Evolutionary conservation across 768 basidiomycete genomes (phyloP).

Genomic region (Leccinum uliginosum): DNA sequence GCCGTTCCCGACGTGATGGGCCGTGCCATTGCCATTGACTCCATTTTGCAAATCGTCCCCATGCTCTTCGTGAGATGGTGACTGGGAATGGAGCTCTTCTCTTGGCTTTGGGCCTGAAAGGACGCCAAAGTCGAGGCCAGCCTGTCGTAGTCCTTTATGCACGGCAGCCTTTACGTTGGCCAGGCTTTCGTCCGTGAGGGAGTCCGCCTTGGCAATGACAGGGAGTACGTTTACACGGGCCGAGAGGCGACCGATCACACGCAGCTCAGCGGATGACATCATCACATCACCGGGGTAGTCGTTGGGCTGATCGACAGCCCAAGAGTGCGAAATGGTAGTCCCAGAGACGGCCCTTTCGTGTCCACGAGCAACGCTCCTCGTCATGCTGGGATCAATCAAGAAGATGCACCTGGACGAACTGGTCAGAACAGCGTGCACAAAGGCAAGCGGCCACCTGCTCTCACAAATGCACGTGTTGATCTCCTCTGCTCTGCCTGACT

Average conservation of each 20-base stretch:
- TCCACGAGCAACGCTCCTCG: slow-evolving; percentile 46
- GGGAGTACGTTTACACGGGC: slow-evolving; percentile 77
- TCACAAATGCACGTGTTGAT: slow-evolving; percentile 87
- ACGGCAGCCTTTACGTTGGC: slow-evolving; percentile 67
- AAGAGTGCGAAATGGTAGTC: slow-evolving; percentile 50
- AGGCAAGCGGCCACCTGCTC: slow-evolving; percentile 23
- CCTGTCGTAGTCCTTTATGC: slow-evolving; percentile 59
- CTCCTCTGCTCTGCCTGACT: slow-evolving; percentile 78
- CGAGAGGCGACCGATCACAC: slow-evolving; percentile 72
- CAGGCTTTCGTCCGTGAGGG: slow-evolving; percentile 76
- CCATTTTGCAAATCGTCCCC: slow-evolving; percentile 23
- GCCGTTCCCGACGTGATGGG: slow-evolving; percentile 28
- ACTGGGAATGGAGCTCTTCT: slow-evolving; percentile 9
- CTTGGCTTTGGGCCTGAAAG: slow-evolving; percentile 47
- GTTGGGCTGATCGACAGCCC: slow-evolving; percentile 46
- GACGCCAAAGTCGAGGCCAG: slow-evolving; percentile 73
- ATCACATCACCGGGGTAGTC: slow-evolving; percentile 48
- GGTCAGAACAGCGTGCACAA: slow-evolving; percentile 11
- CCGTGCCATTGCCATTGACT: slow-evolving; percentile 19
- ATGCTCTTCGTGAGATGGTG: slow-evolving; percentile 15
- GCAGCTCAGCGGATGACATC: slow-evolving; percentile 76
- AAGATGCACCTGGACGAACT: slow-evolving; percentile 63
- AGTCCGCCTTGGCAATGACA: slow-evolving; percentile 75
- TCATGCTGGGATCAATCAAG: slow-evolving; percentile 76
- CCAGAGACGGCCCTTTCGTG: slow-evolving; percentile 59